Evolutionary conservation across 2,329 filamentous ascomycete species (phyloP).

Genomic region (Didymella lethalis): DNA sequence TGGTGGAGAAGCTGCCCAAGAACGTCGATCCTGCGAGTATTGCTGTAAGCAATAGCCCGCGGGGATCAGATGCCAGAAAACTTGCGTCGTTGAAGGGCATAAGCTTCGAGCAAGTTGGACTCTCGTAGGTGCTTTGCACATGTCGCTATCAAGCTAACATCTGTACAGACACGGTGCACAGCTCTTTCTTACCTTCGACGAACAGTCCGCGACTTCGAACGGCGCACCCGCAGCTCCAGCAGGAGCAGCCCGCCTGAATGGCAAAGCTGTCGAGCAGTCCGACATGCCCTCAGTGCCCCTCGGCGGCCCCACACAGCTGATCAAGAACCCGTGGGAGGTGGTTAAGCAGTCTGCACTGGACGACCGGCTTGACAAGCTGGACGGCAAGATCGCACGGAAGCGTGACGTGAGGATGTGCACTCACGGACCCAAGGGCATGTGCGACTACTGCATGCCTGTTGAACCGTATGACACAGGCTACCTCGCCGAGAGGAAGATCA

Average conservation of each 20-base stretch:
- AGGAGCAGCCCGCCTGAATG: constrained; percentile 74
- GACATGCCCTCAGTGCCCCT: constrained; percentile 71
- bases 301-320: constrained; percentile 64
- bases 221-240: constrained; percentile 52
- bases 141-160: constrained; percentile 29
- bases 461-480: constrained; percentile 93
- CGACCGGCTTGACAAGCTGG: constrained; percentile 81
- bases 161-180: constrained; percentile 82
- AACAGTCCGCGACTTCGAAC: constrained; percentile 62
- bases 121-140: constrained; percentile 56
- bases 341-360: constrained; percentile 89
- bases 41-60: constrained; percentile 66
- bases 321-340: constrained; percentile 92
- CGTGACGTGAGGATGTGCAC: constrained; percentile 87
- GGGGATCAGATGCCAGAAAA: constrained; percentile 65
- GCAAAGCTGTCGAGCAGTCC: constrained; percentile 73
- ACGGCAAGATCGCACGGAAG: constrained; percentile 85
- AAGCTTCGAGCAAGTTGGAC: constrained; percentile 64
- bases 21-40: constrained; percentile 64
- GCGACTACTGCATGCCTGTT: constrained; percentile 96
- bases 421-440: constrained; percentile 97
- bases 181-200: constrained; percentile 83
- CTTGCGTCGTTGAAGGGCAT: constrained; percentile 62
- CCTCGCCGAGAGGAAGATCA: constrained; percentile 95
- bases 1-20: constrained; percentile 67